A percentile compares a stretch with the other conserved stretches of the same genome.
Evolutionary conservation across 2,329 filamentous ascomycete genomes (phyloP).

Genomic region (Acrocalymma vagum): DNA sequence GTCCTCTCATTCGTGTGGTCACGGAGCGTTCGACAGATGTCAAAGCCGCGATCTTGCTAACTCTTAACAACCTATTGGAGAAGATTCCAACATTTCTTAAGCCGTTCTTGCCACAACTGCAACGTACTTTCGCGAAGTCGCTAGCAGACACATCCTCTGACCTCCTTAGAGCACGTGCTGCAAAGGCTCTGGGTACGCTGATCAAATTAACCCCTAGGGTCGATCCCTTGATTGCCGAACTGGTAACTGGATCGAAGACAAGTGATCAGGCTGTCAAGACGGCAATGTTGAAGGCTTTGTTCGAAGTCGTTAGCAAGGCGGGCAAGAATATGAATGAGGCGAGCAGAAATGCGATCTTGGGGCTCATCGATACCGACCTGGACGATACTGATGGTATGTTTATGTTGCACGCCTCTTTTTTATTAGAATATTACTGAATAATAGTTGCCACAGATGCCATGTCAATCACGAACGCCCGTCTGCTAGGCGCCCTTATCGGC

Average conservation of each 20-base stretch:
- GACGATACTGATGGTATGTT: slow-evolving; percentile 73
- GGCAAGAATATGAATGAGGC: slow-evolving; percentile 93
- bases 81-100: slow-evolving; percentile 97
- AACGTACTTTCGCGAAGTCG: slow-evolving; percentile 96
- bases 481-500: slow-evolving; percentile 89
- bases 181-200: slow-evolving; percentile 90
- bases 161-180: slow-evolving; percentile 83
- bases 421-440: slow-evolving; percentile 8
- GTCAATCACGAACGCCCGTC: slow-evolving; percentile 87
- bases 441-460: slow-evolving; percentile 63
- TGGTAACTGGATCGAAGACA: slow-evolving; percentile 96
- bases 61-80: slow-evolving; percentile 92
- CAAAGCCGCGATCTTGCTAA: slow-evolving; percentile 92
- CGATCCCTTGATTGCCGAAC: slow-evolving; percentile 89
- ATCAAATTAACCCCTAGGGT: slow-evolving; percentile 96
- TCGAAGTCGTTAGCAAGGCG: slow-evolving; percentile 95
- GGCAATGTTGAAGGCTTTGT: slow-evolving; percentile 96
- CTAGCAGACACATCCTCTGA: slow-evolving; percentile 94
- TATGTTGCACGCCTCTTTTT: neutral
- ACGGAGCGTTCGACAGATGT: slow-evolving; percentile 96
- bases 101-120: slow-evolving; percentile 94
- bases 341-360: slow-evolving; percentile 84
- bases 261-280: slow-evolving; percentile 85
- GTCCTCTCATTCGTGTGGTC: slow-evolving; percentile 95
- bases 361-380: slow-evolving; percentile 84